Conservation (phyloP, 2,329 filamentous ascomycete genomes). For the Myriangium duriaei region DNA sequence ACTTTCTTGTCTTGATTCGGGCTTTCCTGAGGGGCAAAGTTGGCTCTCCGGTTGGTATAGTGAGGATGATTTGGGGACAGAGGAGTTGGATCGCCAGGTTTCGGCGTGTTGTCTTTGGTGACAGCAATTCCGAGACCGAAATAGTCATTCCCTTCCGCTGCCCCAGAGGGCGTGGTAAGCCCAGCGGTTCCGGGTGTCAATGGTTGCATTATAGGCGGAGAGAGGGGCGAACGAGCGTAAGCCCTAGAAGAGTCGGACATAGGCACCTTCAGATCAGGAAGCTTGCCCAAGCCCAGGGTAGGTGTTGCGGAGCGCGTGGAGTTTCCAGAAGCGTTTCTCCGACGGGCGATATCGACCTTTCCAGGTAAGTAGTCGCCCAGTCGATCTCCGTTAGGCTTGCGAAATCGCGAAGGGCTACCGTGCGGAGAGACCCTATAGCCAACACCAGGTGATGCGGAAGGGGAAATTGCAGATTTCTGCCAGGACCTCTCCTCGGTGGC, state of each 20-base stretch:
- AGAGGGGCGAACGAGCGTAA: slow-evolving; percentile 15
- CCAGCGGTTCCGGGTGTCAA: slow-evolving; percentile 17
- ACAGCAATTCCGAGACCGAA: slow-evolving; percentile 18
- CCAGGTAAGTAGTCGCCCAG: slow-evolving; percentile 3
- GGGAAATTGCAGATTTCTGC: slow-evolving; percentile 1
- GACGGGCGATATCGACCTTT: not conserved
- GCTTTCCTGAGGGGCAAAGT: slow-evolving; percentile 6
- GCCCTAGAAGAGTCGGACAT: slow-evolving; percentile 1
- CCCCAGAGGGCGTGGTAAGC: slow-evolving; percentile 20
- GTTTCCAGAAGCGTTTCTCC: slow-evolving; percentile 18
- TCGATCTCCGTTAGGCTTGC: not conserved
- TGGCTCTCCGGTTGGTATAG: slow-evolving; percentile 12
- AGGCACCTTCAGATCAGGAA: slow-evolving; percentile 6
- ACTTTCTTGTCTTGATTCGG: not conserved
- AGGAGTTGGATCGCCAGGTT: slow-evolving; percentile 16
- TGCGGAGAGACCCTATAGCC: not conserved
- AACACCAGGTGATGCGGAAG: slow-evolving; percentile 1
- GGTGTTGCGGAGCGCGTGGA: slow-evolving; percentile 6
- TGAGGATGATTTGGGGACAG: slow-evolving; percentile 4
- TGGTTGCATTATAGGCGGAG: slow-evolving; percentile 16
- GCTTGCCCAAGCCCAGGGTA: not conserved
- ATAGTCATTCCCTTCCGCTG: slow-evolving; percentile 19
- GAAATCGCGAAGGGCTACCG: slow-evolving; percentile 7
- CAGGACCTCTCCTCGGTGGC: slow-evolving; percentile 4
- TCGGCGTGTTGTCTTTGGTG: slow-evolving; percentile 16